These are phyloP conservation scores for Puccinellia tenuiflora DNA, from an alignment of 176 grass and related monocot species.

Conservation along the genomic window DNA sequence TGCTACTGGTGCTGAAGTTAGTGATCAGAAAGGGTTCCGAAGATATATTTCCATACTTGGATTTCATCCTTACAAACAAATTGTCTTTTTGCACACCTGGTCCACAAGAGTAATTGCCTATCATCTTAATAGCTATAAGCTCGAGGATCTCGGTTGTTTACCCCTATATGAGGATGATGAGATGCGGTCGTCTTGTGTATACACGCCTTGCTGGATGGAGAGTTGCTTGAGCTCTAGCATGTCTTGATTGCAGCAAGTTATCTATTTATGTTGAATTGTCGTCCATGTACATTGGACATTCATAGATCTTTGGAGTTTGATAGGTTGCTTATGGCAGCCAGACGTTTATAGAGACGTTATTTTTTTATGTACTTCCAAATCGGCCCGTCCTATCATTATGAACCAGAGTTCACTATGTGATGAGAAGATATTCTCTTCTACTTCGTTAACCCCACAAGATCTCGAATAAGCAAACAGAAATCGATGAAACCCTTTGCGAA, in stretches of 20 bases:
- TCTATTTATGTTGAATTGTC: not conserved
- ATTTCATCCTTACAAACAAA: not conserved
- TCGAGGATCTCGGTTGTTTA: not conserved
- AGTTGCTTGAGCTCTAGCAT: not conserved
- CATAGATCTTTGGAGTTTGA: constrained; percentile 54
- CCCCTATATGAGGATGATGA: not conserved
- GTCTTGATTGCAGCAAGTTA: not conserved
- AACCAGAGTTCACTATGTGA: not conserved
- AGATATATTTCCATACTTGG: not conserved
- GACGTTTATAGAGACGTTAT: not conserved
- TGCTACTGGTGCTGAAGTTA: not conserved
- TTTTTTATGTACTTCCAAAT: not conserved
- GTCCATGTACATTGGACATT: not conserved
- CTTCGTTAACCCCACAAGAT: not conserved
- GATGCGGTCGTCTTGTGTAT: not conserved
- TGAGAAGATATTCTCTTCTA: not conserved
- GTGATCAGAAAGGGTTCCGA: not conserved
- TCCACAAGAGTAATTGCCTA: not conserved
- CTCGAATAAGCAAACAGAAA: not conserved
- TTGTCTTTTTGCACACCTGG: not conserved
- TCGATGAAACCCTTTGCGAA: not conserved
- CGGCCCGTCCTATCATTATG: not conserved
- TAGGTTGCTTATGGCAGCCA: not conserved
- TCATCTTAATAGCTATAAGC: not conserved
- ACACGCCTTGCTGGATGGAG: constrained; percentile 2